Base-by-base conservation (phyloP, 2,329 filamentous ascomycete genomes). In the Arthrinium phaeospermum region DNA sequence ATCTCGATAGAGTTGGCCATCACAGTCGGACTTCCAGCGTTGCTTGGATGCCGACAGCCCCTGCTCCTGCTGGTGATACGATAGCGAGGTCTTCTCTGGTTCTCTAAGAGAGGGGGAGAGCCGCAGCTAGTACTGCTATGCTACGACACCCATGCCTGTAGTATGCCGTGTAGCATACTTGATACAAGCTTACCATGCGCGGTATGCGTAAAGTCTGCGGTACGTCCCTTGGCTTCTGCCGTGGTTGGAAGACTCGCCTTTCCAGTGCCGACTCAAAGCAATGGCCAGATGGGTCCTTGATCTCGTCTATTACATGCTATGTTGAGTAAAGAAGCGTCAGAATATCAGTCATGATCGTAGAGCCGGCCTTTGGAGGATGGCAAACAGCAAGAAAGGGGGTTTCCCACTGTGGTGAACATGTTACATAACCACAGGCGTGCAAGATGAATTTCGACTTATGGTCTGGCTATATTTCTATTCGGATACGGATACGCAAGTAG, bases 161-260 rank as follows among this genome's bases (percentile, higher is more conserved):
- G 22, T 47, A n/a, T 41, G 57, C n/a, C 57, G 57, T 64, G 57
- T 64, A 64, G 19, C 57, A 41, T 37, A 41, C 19, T 22, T 64
- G 57, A 64, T 64, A 64, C 57, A 64, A 41, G 34, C 57, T 64
- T 41, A 10, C 19, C 53, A 61, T 61, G 53, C 53, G 53, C 30
- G 30, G 53, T 37, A 61, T 61, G 30, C 53, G 16, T 34, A 7
- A 37, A 61, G 34, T 6, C 53, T n/a, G 30, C 30, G 30, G 22
- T n/a, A 64, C 57, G 34, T 34, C 24, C 34, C 57, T 64, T 64
- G 34, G 34, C 34, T 64, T 41, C 22, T 30, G 24, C 5, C 19
- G 24, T 57, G 51, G 24, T 57, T 24, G 13, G 14, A 57, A 57
- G 13, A 16, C 27, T 30, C n/a, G n/a, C 49, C 49, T n/a, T 27